Conservation (phyloP, 139 green algal genomes). For the Chlamydomonas sp. region DNA sequence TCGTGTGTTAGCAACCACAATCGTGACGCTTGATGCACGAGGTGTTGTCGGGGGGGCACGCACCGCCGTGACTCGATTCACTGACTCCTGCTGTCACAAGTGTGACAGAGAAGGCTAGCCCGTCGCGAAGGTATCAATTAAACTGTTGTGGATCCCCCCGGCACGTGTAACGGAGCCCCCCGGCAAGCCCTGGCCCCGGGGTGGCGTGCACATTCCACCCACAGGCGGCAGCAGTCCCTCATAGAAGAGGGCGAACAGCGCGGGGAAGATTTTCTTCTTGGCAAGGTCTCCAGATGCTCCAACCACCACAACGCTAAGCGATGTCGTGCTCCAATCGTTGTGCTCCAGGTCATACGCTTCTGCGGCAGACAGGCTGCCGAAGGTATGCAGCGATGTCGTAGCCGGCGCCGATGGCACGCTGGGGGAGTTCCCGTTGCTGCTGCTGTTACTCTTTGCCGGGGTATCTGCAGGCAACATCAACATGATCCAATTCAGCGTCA, state of each 20-base stretch:
- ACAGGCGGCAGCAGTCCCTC: constrained; percentile 87
- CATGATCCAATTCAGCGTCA: no score
- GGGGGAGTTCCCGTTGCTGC: neutral
- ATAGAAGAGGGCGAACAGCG: constrained; percentile 96
- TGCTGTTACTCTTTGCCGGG: neutral
- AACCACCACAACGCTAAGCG: constrained; percentile 90
- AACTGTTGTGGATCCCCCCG: neutral
- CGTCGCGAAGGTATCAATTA: neutral
- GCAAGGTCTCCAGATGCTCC: constrained; percentile 96
- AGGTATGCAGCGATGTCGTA: neutral
- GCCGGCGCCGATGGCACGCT: neutral
- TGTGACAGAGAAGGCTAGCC: no score
- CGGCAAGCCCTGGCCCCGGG: neutral
- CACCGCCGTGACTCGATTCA: neutral
- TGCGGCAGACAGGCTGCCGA: neutral
- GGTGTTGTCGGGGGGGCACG: neutral
- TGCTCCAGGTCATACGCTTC: constrained; percentile 42
- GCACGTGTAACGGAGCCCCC: neutral
- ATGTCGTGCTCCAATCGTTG: constrained; percentile 35
- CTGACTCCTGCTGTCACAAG: no score
- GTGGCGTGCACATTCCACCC: neutral
- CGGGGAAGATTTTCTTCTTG: constrained; percentile 99
- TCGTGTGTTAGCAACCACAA: no score
- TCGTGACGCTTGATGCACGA: neutral
- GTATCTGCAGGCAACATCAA: no score